Percentiles rank a stretch among this genome's conserved stretches.
Conservation (phyloP, 1,139 yeast genomes). For the Debaryomyces coudertii region DNA sequence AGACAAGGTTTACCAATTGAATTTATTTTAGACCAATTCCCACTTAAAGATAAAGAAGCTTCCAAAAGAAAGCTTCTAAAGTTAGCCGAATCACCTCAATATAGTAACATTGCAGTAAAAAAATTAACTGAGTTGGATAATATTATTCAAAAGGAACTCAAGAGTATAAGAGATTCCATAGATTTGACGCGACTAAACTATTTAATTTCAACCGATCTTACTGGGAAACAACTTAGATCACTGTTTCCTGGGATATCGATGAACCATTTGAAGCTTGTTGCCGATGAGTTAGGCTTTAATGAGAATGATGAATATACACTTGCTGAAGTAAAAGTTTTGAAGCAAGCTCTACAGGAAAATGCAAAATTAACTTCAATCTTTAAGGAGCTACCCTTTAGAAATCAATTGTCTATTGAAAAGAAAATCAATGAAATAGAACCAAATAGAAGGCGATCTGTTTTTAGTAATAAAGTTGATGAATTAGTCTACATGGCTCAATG, state of each 20-base stretch:
- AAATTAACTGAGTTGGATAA: not conserved
- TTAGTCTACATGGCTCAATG: constrained; percentile 44
- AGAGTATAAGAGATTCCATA: constrained; percentile 2
- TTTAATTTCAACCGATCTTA: constrained; percentile 17
- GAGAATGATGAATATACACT: constrained; percentile 16
- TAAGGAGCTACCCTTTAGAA: constrained; percentile 19
- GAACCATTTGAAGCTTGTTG: constrained; percentile 11
- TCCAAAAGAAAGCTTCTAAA: not conserved
- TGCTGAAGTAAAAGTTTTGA: constrained; percentile 20
- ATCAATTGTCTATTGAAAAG: constrained; percentile 17
- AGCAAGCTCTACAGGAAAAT: constrained; percentile 11
- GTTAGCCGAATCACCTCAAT: not conserved
- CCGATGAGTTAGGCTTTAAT: constrained; percentile 8
- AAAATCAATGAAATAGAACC: constrained; percentile 24
- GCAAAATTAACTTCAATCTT: constrained; percentile 14
- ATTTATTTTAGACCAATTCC: constrained; percentile 4
- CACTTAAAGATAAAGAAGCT: constrained; percentile 1
- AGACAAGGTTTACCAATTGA: not conserved
- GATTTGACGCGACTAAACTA: constrained; percentile 9
- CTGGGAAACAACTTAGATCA: constrained; percentile 12
- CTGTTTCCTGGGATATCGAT: constrained; percentile 14
- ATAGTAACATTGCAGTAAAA: not conserved
- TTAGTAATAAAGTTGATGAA: constrained; percentile 33
- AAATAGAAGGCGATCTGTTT: constrained; percentile 26
- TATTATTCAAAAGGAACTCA: not conserved